Conservation (phyloP, 176 grass and related monocot genomes). For the Chloris gayana region DNA sequence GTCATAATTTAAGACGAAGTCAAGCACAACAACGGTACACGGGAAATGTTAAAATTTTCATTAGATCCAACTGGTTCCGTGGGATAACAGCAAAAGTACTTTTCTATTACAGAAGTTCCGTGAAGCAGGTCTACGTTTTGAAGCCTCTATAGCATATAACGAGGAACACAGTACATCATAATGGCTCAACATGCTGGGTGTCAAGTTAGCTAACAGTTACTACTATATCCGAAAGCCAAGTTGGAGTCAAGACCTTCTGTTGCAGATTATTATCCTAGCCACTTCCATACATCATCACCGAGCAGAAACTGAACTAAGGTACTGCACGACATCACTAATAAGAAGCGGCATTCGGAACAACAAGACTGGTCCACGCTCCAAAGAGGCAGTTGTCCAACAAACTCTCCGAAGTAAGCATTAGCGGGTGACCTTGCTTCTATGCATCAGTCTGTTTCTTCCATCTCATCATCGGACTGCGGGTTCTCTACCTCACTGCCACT, state of each 20-base stretch:
- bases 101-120: conserved; percentile 33
- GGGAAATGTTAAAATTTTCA: conserved; percentile 25
- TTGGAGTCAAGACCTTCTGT: conserved; percentile 29
- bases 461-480: conserved; percentile 70
- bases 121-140: conserved; percentile 30
- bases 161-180: conserved; percentile 29
- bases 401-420: conserved; percentile 49
- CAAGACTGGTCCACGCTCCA: conserved; percentile 39
- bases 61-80: conserved; percentile 22
- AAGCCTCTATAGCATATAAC: conserved; percentile 31
- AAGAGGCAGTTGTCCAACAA: conserved; percentile 39
- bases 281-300: conserved; percentile 26
- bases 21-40: not conserved
- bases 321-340: conserved; percentile 49
- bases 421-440: conserved; percentile 17
- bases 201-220: conserved; percentile 58
- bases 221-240: conserved; percentile 48
- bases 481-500: conserved; percentile 97
- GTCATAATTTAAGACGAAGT: not conserved
- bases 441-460: conserved; percentile 77
- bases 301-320: conserved; percentile 25
- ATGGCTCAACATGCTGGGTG: conserved; percentile 24
- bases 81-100: conserved; percentile 33
- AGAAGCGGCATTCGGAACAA: conserved; percentile 42
- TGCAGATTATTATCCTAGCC: conserved; percentile 35